Conservation (phyloP, 352 stramenopile genomes). For the Phytophthora pluvialis region DNA sequence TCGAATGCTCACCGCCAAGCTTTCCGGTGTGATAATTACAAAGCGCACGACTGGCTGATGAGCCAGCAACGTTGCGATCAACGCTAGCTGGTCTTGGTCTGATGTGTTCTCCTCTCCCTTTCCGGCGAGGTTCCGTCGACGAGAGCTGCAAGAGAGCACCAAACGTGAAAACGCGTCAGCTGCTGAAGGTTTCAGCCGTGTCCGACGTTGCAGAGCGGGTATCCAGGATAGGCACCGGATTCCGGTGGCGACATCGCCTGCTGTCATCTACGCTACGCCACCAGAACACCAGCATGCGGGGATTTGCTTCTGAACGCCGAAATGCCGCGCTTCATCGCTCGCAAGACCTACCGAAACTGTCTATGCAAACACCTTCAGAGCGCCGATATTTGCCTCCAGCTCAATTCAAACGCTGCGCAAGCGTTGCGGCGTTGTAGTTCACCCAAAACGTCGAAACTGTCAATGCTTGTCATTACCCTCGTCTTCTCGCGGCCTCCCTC, state of each 20-base stretch:
- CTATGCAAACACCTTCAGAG: not conserved
- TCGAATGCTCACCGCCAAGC: conserved; percentile 18
- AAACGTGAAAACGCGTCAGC: not conserved
- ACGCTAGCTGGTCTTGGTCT: not conserved
- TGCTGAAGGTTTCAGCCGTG: conserved; percentile 16
- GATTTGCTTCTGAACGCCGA: not conserved
- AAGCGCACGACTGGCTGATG: not conserved
- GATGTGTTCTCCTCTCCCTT: too few species aligned
- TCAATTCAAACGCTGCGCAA: conserved; percentile 27
- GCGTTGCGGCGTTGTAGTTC: not conserved
- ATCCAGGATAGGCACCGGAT: not conserved
- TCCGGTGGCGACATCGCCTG: not conserved
- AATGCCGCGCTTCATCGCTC: not conserved
- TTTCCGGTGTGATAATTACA: too few species aligned
- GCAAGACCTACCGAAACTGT: not conserved
- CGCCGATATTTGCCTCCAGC: too few species aligned
- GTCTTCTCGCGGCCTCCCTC: conserved; percentile 7
- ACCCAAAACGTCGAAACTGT: conserved; percentile 10
- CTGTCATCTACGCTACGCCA: not conserved
- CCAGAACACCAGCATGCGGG: not conserved
- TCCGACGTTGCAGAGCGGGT: conserved; percentile 15
- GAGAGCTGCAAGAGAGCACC: not conserved
- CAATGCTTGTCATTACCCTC: conserved; percentile 1
- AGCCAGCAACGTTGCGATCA: too few species aligned
- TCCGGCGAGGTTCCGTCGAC: not conserved